These are phyloP conservation scores for Rheum nobile DNA, from an alignment of 148 eudicot genomes.

Conservation along the genomic window DNA sequence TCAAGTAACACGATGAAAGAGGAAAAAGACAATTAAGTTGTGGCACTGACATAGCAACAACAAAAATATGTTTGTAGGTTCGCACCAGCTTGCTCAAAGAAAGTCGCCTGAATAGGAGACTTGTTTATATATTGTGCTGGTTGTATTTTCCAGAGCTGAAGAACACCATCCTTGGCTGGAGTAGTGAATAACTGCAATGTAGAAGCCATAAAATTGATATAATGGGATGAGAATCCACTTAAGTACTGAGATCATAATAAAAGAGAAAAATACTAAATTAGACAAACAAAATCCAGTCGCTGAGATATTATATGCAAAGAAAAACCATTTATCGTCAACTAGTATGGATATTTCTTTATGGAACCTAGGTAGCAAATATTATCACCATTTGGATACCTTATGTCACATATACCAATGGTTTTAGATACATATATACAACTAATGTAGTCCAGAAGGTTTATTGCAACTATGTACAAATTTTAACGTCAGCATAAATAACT, in stretches of 20 bases:
- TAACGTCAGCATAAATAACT: slow-evolving; percentile 14
- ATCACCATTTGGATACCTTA: not conserved
- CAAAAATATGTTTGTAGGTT: slow-evolving; percentile 10
- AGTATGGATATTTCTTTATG: not conserved
- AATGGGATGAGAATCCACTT: slow-evolving; percentile 96
- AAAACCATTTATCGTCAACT: not conserved
- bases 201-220: too few species aligned
- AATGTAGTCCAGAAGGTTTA: not conserved
- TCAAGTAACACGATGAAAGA: not conserved
- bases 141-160: slow-evolving; percentile 92
- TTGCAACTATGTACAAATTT: too few species aligned
- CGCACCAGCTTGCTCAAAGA: slow-evolving; percentile 96
- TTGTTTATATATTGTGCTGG: slow-evolving; percentile 57
- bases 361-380: not conserved
- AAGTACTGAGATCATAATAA: slow-evolving; percentile 38
- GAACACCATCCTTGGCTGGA: slow-evolving; percentile 73
- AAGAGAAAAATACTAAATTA: not conserved
- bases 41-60: slow-evolving; percentile 1
- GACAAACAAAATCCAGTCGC: not conserved
- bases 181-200: slow-evolving; percentile 60
- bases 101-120: slow-evolving; percentile 77
- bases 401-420: not conserved
- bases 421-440: not conserved
- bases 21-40: not conserved
- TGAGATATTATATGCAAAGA: not conserved